Percentiles rank a stretch among this genome's conserved stretches.
These are phyloP conservation scores for Starmera dryadoides DNA, from an alignment of 805 yeast genomes.

Conservation along the genomic window DNA sequence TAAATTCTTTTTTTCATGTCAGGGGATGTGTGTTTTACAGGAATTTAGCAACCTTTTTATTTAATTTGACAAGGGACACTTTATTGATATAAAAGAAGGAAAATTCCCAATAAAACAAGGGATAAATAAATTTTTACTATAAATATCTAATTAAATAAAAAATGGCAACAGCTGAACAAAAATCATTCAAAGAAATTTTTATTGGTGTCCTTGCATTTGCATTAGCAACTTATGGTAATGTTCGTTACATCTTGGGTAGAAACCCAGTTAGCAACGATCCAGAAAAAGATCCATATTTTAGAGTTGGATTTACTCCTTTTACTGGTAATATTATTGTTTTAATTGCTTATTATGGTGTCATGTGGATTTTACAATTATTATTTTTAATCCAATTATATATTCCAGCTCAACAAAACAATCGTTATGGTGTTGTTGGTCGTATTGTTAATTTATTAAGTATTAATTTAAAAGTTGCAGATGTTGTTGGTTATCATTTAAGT, in stretches of 20 bases:
- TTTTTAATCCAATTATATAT: slow-evolving; percentile 40
- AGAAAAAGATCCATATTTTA: slow-evolving; percentile 34
- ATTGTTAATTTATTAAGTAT: slow-evolving; percentile 6
- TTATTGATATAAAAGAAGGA: no score
- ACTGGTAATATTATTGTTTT: slow-evolving; percentile 45
- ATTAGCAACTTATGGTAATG: slow-evolving; percentile 48
- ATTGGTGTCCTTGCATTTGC: slow-evolving; percentile 34
- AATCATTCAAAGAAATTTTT: not conserved
- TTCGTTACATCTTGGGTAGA: slow-evolving; percentile 52
- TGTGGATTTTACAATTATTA: slow-evolving; percentile 43
- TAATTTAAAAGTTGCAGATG: slow-evolving; percentile 15
- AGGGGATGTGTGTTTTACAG: no score
- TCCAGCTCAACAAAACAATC: slow-evolving; percentile 16
- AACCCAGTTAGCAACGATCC: slow-evolving; percentile 35
- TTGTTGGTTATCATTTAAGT: slow-evolving; percentile 56
- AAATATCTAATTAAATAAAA: no score
- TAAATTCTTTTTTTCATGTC: no score
- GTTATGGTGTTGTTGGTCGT: slow-evolving; percentile 7
- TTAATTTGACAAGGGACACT: no score
- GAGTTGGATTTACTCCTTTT: slow-evolving; percentile 63
- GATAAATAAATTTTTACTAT: no score
- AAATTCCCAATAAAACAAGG: no score
- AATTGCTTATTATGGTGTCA: slow-evolving; percentile 51
- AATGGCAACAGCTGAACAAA: no score
- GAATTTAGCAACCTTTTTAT: no score